Base-by-base conservation (phyloP, 2,329 filamentous ascomycete genomes). In the Ceratocystis lukuohia region DNA sequence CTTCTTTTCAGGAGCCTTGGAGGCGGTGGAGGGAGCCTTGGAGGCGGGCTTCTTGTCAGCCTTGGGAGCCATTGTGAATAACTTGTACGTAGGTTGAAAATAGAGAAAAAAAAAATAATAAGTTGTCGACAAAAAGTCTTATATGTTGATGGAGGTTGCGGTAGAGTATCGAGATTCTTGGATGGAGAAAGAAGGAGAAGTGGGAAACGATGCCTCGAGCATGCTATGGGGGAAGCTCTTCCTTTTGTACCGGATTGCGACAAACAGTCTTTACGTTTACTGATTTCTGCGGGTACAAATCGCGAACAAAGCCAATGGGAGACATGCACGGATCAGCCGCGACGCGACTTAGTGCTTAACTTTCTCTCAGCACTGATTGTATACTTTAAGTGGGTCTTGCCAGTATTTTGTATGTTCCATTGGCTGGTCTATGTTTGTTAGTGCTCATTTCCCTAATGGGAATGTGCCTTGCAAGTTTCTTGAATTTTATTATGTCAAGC, bases 31-130 rank as follows among this genome's bases (percentile, higher is more conserved):
- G 69, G 93, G 91, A 74, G 93, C 93, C 91, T 97, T 97, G 82
- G 91, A 85, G 82, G 89, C 93, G 86, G 96, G 96, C 91, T 97
- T 97, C 82, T 95, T 89, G 76, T 93, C 93, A 76, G 89, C 88
- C 84, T 97, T 97, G 77, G 94, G 93, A 82, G 94, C 85, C 94
- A 97, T 97, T 88, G 88, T 87, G 77, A 74, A 70, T 65, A 68
- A 72, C 74, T 69, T 68, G 69, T 70, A 67, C 70, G 69, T 70
- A 69, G 64, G 48, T 65, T 57, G 62, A 53, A 68, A 64, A 64
- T 65, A 61, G 33, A 61, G 33, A 62, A 67, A 66, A 69, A 65
- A 56, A 46, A 62, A 61, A 61, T 48, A 59, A 50, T 59, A 20
- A 66, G n/a, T 45, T 46, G 25, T 44, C 46, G 56, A 59, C 56